phyloP scores from a whole-genome alignment of 441 rosid genomes.

The Erodium moschatum region DNA sequence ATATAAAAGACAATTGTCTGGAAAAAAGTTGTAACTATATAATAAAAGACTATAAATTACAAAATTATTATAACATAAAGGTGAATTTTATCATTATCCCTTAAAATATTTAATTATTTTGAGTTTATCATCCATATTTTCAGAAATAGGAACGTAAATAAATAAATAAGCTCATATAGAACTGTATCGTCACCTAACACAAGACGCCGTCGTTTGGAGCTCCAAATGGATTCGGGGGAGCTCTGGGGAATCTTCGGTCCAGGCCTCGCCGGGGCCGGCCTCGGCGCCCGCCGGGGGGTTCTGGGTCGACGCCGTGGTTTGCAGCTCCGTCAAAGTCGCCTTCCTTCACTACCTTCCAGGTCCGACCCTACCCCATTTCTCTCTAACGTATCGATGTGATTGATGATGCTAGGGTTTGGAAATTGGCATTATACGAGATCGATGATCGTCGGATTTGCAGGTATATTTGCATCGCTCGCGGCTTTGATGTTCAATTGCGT shows the following conservation, averaged over 20 bases:
- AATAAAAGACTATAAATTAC: no score
- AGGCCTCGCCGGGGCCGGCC: slow-evolving; percentile 54
- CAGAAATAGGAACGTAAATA: no score
- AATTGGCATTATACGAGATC: background rate
- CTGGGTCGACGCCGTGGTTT: slow-evolving; percentile 93
- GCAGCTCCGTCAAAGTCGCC: slow-evolving; percentile 29
- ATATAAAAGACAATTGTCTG: no score
- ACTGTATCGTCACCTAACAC: no score
- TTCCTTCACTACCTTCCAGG: background rate
- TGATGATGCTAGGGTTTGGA: background rate
- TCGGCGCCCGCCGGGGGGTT: slow-evolving; percentile 59
- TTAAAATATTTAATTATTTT: no score
- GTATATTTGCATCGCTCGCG: slow-evolving; percentile 57
- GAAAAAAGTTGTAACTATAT: no score
- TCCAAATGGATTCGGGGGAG: slow-evolving; percentile 38
- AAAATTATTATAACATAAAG: no score
- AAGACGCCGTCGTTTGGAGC: background rate
- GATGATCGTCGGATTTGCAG: background rate
- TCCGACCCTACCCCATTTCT: background rate
- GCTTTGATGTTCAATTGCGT: slow-evolving; percentile 97
- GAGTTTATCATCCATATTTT: no score
- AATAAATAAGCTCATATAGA: no score
- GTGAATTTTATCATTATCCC: no score
- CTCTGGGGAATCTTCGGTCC: slow-evolving; percentile 36
- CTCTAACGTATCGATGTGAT: background rate